These are phyloP conservation scores for Forsythia suspensa DNA, from an alignment of 257 asterid genomes.

Conservation along the genomic window DNA sequence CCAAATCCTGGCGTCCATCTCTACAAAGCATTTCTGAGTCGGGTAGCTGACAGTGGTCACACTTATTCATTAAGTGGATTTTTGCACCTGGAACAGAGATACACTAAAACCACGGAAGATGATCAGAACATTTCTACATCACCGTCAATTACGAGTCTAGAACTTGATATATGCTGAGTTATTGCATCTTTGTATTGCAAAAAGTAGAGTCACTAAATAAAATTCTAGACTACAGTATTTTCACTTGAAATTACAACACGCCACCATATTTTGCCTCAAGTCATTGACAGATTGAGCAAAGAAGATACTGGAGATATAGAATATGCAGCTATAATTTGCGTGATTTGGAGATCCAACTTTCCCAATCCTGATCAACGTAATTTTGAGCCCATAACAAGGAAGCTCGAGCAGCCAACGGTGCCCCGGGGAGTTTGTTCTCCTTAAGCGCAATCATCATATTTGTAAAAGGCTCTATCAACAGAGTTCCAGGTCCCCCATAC, in stretches of 20 bases:
- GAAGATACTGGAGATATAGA: neutral
- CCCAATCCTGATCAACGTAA: conserved; percentile 62
- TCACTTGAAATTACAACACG: neutral
- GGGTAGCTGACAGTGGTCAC: neutral
- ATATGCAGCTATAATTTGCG: conserved; percentile 15
- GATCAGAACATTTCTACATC: conserved; percentile 3
- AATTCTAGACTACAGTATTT: neutral
- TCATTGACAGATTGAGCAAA: neutral
- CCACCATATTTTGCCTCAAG: conserved; percentile 3
- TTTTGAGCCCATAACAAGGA: conserved; percentile 69
- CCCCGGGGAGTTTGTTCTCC: conserved; percentile 60
- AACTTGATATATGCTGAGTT: conserved; percentile 22
- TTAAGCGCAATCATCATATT: conserved; percentile 65
- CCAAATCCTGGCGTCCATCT: conserved; percentile 68
- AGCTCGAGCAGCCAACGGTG: conserved; percentile 62
- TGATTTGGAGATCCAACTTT: conserved; percentile 49
- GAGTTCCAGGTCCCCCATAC: conserved; percentile 81
- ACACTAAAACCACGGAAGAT: neutral
- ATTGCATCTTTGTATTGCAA: conserved; percentile 32
- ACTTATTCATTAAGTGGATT: neutral
- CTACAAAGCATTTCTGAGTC: conserved; percentile 59
- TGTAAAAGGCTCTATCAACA: conserved; percentile 64
- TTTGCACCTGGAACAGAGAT: neutral
- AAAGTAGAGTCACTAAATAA: conserved; percentile 8
- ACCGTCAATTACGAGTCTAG: neutral